Conservation (phyloP, 148 eudicot species). For the Drosera capensis region DNA sequence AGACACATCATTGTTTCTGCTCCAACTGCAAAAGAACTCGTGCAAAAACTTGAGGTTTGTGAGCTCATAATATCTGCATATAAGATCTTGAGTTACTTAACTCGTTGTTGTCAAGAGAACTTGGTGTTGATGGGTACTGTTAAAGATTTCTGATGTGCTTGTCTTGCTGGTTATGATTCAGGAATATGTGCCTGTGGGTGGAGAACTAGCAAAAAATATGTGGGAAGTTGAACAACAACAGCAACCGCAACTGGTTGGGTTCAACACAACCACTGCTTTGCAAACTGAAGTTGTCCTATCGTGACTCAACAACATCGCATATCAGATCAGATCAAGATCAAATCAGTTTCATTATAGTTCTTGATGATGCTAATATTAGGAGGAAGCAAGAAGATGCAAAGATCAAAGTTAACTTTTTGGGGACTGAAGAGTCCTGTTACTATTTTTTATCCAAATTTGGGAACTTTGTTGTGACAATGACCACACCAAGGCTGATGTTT, state of each 20-base stretch:
- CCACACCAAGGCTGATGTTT: no score
- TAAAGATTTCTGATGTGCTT: neutral
- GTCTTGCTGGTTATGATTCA: neutral
- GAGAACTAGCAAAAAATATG: neutral
- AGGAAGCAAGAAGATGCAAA: no score
- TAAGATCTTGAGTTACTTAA: no score
- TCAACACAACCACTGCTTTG: neutral
- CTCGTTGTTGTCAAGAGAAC: no score
- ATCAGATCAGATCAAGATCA: neutral
- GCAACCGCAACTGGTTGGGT: neutral
- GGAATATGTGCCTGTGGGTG: neutral
- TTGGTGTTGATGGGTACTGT: neutral
- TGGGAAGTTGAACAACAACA: neutral
- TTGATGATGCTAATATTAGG: neutral
- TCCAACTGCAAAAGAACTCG: constrained; percentile 6
- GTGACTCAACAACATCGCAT: neutral
- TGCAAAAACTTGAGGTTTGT: constrained; percentile 9
- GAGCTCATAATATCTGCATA: neutral
- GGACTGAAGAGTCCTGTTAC: no score
- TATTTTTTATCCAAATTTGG: no score
- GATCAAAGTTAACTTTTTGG: no score
- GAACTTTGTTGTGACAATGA: no score
- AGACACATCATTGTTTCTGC: constrained; percentile 9
- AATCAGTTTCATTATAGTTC: neutral
- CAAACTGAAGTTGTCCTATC: neutral